Conservation (phyloP, 257 asterid species). For the Primulina tabacum region DNA sequence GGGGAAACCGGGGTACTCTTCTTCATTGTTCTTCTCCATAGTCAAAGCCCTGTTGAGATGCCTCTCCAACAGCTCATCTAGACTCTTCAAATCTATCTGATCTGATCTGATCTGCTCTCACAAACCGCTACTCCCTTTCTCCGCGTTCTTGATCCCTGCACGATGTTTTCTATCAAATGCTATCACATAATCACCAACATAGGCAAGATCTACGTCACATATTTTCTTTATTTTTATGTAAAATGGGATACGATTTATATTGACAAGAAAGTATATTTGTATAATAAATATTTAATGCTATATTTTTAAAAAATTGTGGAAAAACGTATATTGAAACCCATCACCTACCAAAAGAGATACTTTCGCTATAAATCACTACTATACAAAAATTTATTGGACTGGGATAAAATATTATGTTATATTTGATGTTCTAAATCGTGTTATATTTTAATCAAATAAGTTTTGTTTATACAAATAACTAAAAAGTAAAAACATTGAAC, state of each 20-base stretch:
- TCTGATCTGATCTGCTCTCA: conserved; percentile 91
- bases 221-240: conserved; percentile 3
- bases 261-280: no score
- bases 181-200: conserved; percentile 8
- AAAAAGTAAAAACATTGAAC: no score
- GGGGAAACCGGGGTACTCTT: conserved; percentile 26
- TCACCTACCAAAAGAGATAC: no score
- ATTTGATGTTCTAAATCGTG: no score
- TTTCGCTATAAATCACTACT: background rate
- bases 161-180: background rate
- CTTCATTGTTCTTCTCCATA: conserved; percentile 46
- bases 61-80: conserved; percentile 79
- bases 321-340: no score
- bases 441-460: no score
- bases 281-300: no score
- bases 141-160: background rate
- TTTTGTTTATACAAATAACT: no score
- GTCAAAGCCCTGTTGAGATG: conserved; percentile 64
- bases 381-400: no score
- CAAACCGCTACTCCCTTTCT: conserved; percentile 58
- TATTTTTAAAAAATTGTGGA: no score
- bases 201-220: background rate
- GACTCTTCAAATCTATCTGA: conserved; percentile 79
- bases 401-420: no score
- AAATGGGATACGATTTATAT: background rate